Evolutionary conservation across 768 basidiomycete genomes (phyloP).

Genomic region (Suillus placidus): DNA sequence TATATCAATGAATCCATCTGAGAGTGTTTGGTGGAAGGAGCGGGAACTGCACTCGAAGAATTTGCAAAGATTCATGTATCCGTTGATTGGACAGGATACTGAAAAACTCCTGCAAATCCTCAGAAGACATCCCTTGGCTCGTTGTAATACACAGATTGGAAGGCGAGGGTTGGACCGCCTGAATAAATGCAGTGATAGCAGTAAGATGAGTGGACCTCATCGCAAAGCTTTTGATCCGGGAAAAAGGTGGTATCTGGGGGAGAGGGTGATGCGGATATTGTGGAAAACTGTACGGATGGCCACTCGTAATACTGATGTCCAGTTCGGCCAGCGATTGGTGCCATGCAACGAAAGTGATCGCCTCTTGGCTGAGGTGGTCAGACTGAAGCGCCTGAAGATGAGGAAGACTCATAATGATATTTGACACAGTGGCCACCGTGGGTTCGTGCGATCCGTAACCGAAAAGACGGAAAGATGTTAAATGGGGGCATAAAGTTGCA

Average conservation of each 20-base stretch:
- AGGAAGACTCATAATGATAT: neutral
- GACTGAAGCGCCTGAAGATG: neutral
- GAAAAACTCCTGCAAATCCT: neutral
- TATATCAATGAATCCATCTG: neutral
- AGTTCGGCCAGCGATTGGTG: neutral
- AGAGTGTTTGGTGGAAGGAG: neutral
- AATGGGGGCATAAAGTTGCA: neutral
- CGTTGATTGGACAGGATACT: neutral
- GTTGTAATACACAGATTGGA: neutral
- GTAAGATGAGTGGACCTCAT: neutral
- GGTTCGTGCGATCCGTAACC: neutral
- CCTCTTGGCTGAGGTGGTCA: neutral
- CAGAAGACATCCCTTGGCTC: neutral
- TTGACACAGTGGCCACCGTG: neutral
- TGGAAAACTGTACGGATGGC: neutral
- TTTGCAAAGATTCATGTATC: neutral
- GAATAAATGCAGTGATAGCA: neutral
- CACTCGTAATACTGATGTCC: neutral
- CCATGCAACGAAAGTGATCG: neutral
- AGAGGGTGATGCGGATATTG: neutral
- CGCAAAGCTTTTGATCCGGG: neutral
- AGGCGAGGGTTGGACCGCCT: neutral
- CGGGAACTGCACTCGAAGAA: neutral
- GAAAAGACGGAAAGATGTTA: neutral
- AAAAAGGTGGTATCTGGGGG: neutral